Conservation (phyloP, 768 basidiomycete genomes). For the Tulasnella sp. region DNA sequence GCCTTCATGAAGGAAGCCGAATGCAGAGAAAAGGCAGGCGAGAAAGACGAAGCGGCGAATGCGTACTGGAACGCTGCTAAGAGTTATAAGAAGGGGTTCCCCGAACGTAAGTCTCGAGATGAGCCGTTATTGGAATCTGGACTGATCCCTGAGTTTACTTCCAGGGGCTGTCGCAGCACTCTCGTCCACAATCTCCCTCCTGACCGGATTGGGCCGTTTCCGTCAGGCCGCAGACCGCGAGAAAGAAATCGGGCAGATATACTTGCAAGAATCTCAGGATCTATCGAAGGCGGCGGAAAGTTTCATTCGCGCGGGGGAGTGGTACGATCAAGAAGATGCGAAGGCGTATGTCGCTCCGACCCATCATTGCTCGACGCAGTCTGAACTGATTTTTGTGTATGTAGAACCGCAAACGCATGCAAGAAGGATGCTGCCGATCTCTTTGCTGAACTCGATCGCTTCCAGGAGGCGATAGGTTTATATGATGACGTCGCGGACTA, state of each 20-base stretch:
- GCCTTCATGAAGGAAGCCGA: constrained; percentile 89
- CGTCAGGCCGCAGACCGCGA: constrained; percentile 95
- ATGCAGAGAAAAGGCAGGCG: constrained; percentile 78
- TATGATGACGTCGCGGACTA: constrained; percentile 86
- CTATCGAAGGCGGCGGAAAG: constrained; percentile 80
- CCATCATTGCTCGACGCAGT: neutral
- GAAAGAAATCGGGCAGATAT: constrained; percentile 81
- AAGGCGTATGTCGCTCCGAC: constrained; percentile 52
- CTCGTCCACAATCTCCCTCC: constrained; percentile 67
- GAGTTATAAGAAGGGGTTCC: constrained; percentile 82
- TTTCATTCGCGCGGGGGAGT: constrained; percentile 83
- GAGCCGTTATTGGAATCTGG: neutral
- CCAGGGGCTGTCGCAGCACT: constrained; percentile 84
- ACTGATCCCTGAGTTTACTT: neutral
- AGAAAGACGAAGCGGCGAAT: constrained; percentile 88
- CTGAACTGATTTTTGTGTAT: neutral
- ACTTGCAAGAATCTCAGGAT: constrained; percentile 47
- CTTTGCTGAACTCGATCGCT: constrained; percentile 80
- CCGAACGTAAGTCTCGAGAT: constrained; percentile 48
- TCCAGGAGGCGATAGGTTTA: constrained; percentile 66
- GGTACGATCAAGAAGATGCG: constrained; percentile 98
- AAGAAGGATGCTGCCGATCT: constrained; percentile 96
- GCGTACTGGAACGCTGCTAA: constrained; percentile 99
- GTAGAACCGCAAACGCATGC: constrained; percentile 87
- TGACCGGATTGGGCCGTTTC: constrained; percentile 79